These are phyloP conservation scores for Populus hybrid DNA, from an alignment of 441 rosid species.

Conservation along the genomic window DNA sequence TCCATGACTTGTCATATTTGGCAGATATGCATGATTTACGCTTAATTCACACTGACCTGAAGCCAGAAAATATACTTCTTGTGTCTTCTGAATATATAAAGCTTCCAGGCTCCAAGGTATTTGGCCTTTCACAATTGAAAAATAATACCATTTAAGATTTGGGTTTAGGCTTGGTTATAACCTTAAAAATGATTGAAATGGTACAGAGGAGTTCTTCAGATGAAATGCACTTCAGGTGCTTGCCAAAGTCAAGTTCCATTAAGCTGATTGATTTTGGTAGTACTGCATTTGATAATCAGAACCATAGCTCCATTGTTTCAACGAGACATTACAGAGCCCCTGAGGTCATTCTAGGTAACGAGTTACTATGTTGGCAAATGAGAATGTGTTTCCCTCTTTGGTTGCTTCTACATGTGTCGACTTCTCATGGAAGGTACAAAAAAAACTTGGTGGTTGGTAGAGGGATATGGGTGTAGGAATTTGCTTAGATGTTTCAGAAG, in stretches of 20 bases:
- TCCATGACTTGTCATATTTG: constrained; percentile 26
- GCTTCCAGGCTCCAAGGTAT: constrained; percentile 73
- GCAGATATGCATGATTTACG: constrained; percentile 85
- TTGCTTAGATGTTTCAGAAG: not conserved
- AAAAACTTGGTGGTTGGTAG: constrained; percentile 6
- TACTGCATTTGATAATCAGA: constrained; percentile 68
- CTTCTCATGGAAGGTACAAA: constrained; percentile 3
- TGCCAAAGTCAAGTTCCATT: constrained; percentile 93
- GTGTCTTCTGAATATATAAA: constrained; percentile 69
- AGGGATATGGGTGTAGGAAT: not conserved
- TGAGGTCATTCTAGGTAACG: constrained; percentile 77
- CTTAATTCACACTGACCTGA: constrained; percentile 85
- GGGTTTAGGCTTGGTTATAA: constrained; percentile 25
- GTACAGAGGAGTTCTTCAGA: constrained; percentile 68
- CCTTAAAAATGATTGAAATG: constrained; percentile 41
- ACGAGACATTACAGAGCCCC: constrained; percentile 94
- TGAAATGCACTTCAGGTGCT: constrained; percentile 63
- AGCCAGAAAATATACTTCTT: constrained; percentile 90
- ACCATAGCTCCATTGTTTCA: constrained; percentile 75
- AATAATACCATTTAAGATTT: constrained; percentile 29
- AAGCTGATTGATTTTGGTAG: constrained; percentile 96
- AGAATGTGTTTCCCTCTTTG: constrained; percentile 14
- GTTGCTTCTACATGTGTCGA: constrained; percentile 15
- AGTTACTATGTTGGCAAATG: constrained; percentile 25
- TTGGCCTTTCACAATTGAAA: constrained; percentile 25